phyloP scores from a whole-genome alignment of 495 filamentous ascomycete species.

The Penicillium flavigenum region DNA sequence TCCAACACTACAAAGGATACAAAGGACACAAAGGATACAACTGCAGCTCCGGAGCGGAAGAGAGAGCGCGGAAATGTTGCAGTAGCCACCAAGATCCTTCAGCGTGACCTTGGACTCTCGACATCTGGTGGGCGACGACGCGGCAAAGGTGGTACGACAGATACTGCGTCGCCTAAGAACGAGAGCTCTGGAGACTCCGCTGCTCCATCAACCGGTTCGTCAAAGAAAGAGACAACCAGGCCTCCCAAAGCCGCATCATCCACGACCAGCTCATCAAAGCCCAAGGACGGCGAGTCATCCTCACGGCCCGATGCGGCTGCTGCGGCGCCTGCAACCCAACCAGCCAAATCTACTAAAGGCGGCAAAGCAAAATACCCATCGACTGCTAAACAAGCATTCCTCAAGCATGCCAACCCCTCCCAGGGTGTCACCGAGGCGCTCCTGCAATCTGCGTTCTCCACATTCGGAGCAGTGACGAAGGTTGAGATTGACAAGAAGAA shows the following conservation, averaged over 20 bases:
- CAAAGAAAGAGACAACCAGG: slow-evolving; percentile 38
- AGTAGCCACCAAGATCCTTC: slow-evolving; percentile 79
- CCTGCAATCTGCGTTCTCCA: slow-evolving; percentile 67
- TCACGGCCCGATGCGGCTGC: slow-evolving; percentile 28
- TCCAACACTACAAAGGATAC: slow-evolving; percentile 36
- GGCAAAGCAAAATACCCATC: slow-evolving; percentile 42
- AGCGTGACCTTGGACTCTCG: slow-evolving; percentile 85
- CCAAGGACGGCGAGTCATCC: slow-evolving; percentile 27
- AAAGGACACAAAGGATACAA: slow-evolving; percentile 25
- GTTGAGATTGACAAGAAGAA: slow-evolving; percentile 93
- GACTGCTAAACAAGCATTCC: slow-evolving; percentile 76
- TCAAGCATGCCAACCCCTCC: slow-evolving; percentile 89
- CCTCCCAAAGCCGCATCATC: slow-evolving; percentile 28
- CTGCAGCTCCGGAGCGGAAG: slow-evolving; percentile 48
- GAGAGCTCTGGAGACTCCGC: slow-evolving; percentile 30
- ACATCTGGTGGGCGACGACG: slow-evolving; percentile 53
- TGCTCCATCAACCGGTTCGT: slow-evolving; percentile 30
- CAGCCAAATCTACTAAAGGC: slow-evolving; percentile 34
- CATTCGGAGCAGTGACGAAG: slow-evolving; percentile 67
- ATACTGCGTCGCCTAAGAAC: slow-evolving; percentile 32
- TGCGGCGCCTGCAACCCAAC: slow-evolving; percentile 30
- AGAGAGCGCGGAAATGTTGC: slow-evolving; percentile 69
- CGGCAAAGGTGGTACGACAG: slow-evolving; percentile 35
- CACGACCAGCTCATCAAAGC: slow-evolving; percentile 22
- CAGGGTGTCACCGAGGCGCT: slow-evolving; percentile 84